Conservation (phyloP, 2,329 filamentous ascomycete species). For the Sporothrix mexicana region DNA sequence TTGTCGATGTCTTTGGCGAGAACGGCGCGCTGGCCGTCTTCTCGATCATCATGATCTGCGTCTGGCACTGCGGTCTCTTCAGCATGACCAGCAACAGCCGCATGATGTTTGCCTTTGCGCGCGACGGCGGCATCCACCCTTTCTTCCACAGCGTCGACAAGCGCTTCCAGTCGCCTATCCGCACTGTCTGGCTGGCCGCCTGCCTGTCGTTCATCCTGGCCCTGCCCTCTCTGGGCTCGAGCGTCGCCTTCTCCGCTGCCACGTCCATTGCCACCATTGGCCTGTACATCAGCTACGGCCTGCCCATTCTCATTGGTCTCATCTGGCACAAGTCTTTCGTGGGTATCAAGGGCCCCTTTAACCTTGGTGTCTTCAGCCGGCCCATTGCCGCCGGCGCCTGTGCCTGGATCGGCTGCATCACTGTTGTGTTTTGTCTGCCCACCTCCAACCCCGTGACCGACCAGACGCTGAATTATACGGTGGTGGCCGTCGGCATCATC, state of each 20-base stretch:
- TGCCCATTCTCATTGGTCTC: conserved; percentile 61
- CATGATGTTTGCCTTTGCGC: conserved; percentile 65
- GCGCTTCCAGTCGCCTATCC: conserved; percentile 56
- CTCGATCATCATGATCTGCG: conserved; percentile 61
- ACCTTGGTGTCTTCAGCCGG: conserved; percentile 54
- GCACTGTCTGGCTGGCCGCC: conserved; percentile 62
- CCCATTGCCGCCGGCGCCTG: conserved; percentile 55
- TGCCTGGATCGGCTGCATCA: conserved; percentile 61
- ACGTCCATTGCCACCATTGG: conserved; percentile 66
- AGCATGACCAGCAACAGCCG: conserved; percentile 61
- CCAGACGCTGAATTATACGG: conserved; percentile 65
- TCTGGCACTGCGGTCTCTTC: conserved; percentile 67
- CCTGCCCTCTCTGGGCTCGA: conserved; percentile 60
- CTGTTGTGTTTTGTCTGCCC: conserved; percentile 63
- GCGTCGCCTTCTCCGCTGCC: conserved; percentile 62
- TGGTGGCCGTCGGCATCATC: conserved; percentile 64
- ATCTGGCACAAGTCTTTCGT: conserved; percentile 58
- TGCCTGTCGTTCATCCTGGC: conserved; percentile 60
- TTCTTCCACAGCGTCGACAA: conserved; percentile 62
- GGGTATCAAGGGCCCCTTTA: conserved; percentile 60
- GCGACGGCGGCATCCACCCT: conserved; percentile 60
- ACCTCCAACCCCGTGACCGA: conserved; percentile 60
- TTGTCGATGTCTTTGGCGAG: conserved; percentile 62
- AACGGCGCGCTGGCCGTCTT: conserved; percentile 62
- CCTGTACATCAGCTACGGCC: conserved; percentile 63